These are phyloP conservation scores for Jatropha multifida DNA, from an alignment of 441 rosid species.

Conservation along the genomic window DNA sequence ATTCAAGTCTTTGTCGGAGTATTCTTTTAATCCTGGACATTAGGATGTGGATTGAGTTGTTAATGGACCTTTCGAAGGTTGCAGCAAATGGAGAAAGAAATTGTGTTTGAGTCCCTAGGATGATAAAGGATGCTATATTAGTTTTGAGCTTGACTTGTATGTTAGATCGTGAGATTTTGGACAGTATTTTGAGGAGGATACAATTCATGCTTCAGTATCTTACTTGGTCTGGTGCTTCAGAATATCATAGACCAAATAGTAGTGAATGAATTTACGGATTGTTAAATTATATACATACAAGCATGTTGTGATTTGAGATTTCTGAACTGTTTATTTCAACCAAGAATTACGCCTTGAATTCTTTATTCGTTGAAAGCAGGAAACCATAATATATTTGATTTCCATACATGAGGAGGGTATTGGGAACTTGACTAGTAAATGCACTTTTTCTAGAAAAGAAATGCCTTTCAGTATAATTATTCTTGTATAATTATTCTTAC, in stretches of 20 bases:
- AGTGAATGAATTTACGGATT: background rate
- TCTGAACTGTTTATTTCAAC: background rate
- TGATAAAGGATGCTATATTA: background rate
- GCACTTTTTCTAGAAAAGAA: background rate
- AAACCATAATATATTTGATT: background rate
- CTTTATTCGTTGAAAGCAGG: background rate
- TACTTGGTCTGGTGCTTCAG: background rate
- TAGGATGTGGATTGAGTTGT: constrained; percentile 6
- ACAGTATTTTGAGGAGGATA: background rate
- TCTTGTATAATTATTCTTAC: background rate
- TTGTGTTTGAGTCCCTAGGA: background rate
- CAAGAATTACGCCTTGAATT: background rate
- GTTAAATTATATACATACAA: too few relatives aligned
- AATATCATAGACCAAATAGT: background rate
- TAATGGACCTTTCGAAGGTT: background rate
- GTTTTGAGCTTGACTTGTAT: background rate
- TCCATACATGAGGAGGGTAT: background rate
- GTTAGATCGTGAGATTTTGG: background rate
- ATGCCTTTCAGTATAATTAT: background rate
- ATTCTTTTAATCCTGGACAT: background rate
- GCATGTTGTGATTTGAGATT: background rate
- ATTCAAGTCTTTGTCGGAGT: background rate
- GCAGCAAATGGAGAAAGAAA: background rate
- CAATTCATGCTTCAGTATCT: background rate
- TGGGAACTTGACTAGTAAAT: background rate